phyloP scores from a whole-genome alignment of 2,329 filamentous ascomycete genomes.

The Cylindrodendrum hubeiense region DNA sequence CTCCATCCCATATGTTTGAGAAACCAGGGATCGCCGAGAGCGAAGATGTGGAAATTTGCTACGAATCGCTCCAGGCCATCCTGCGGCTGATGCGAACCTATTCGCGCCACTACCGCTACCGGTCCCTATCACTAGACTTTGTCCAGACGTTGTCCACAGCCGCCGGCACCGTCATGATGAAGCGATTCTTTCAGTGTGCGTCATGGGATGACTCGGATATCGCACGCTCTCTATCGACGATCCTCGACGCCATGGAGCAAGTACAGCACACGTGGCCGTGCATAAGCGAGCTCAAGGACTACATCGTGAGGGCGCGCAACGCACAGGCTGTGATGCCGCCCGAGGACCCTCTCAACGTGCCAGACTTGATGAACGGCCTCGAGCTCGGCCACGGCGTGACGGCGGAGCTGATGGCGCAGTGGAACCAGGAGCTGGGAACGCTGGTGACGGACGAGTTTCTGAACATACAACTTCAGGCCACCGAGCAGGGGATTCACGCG shows the following conservation, averaged over 20 bases:
- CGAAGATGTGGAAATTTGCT: conserved; percentile 63
- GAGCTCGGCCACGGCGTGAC: conserved; percentile 42
- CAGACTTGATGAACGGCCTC: conserved; percentile 50
- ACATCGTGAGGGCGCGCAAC: conserved; percentile 46
- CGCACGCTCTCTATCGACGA: conserved; percentile 60
- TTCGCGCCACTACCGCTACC: conserved; percentile 57
- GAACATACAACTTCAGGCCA: conserved; percentile 48
- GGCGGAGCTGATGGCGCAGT: conserved; percentile 44
- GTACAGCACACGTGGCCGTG: conserved; percentile 64
- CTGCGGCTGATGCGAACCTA: conserved; percentile 59
- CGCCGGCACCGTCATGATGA: conserved; percentile 61
- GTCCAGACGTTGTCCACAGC: conserved; percentile 63
- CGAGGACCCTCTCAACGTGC: conserved; percentile 47
- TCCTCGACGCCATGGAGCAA: conserved; percentile 63
- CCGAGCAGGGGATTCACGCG: conserved; percentile 39
- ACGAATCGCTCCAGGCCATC: conserved; percentile 60
- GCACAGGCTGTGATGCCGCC: conserved; percentile 48
- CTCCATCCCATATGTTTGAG: conserved; percentile 57
- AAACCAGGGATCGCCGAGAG: conserved; percentile 53
- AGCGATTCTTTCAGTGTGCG: conserved; percentile 54
- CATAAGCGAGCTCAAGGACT: conserved; percentile 56
- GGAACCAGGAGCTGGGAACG: conserved; percentile 48
- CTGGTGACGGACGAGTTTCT: conserved; percentile 51
- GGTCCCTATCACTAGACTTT: conserved; percentile 60
- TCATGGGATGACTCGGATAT: conserved; percentile 60